Evolutionary conservation across 495 filamentous ascomycete genomes (phyloP).

Genomic region (Penicillium silybi): DNA sequence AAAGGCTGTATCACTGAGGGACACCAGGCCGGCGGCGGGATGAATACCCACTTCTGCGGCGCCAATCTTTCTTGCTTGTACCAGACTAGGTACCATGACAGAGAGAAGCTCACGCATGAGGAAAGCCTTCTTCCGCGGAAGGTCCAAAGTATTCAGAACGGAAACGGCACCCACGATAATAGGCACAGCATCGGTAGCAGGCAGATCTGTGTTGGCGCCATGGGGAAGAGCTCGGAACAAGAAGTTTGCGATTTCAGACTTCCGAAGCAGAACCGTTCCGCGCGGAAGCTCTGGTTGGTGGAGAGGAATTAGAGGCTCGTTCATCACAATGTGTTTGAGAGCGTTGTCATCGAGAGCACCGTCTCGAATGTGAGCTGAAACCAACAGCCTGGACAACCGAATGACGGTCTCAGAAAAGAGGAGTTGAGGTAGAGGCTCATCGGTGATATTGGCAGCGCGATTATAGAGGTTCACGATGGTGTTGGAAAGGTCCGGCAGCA

Average conservation of each 20-base stretch:
- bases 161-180: slow-evolving; percentile 85
- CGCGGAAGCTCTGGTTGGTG: slow-evolving; percentile 40
- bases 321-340: slow-evolving; percentile 63
- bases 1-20: slow-evolving; percentile 50
- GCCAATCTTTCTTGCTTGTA: slow-evolving; percentile 88
- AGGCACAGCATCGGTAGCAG: slow-evolving; percentile 65
- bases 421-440: slow-evolving; percentile 76
- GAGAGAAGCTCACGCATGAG: slow-evolving; percentile 78
- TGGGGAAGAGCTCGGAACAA: slow-evolving; percentile 71
- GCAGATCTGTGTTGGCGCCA: slow-evolving; percentile 52
- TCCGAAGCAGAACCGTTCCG: slow-evolving; percentile 39
- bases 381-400: slow-evolving; percentile 69
- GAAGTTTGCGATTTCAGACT: slow-evolving; percentile 64
- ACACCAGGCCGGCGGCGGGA: slow-evolving; percentile 78
- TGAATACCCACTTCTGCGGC: slow-evolving; percentile 95
- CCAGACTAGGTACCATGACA: slow-evolving; percentile 76
- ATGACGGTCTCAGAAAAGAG: slow-evolving; percentile 80
- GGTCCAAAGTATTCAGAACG: slow-evolving; percentile 68
- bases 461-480: slow-evolving; percentile 80
- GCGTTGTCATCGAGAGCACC: slow-evolving; percentile 65
- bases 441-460: slow-evolving; percentile 66
- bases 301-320: slow-evolving; percentile 40
- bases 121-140: slow-evolving; percentile 82
- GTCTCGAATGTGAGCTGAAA: slow-evolving; percentile 62
- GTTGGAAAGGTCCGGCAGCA: slow-evolving; percentile 73